Percentiles rank a stretch among this genome's conserved stretches.
phyloP scores from a whole-genome alignment of 306 rosid species.

The Abrus precatorius region DNA sequence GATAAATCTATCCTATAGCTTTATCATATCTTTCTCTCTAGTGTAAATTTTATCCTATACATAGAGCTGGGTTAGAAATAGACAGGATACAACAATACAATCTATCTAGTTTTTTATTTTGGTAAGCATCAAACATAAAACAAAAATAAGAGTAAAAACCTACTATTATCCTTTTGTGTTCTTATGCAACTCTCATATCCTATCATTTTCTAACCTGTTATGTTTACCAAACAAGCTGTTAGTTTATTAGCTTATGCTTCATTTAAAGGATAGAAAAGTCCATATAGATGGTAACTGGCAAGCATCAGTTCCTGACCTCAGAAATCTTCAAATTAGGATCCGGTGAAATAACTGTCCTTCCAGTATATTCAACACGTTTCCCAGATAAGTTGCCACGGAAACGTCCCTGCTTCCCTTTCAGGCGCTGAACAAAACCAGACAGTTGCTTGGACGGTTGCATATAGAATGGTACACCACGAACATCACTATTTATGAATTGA shows the following conservation, averaged over 20 bases:
- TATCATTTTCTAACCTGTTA: too few species aligned
- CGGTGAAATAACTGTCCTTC: slow-evolving; percentile 97
- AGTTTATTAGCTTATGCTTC: slow-evolving; percentile 28
- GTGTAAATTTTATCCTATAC: too few species aligned
- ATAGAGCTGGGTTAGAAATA: too few species aligned
- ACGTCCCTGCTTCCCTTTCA: slow-evolving; percentile 95
- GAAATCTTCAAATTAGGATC: slow-evolving; percentile 95
- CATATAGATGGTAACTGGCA: slow-evolving; percentile 9
- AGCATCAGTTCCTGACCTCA: slow-evolving; percentile 65
- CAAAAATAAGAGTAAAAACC: too few species aligned
- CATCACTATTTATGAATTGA: slow-evolving; percentile 85
- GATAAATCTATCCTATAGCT: too few species aligned
- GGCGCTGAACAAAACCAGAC: slow-evolving; percentile 89
- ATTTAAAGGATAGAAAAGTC: slow-evolving; percentile 36
- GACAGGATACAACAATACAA: too few species aligned
- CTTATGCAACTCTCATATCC: too few species aligned
- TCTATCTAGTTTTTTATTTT: too few species aligned
- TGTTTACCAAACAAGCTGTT: background rate
- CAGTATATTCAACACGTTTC: slow-evolving; percentile 94
- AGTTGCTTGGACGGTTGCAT: slow-evolving; percentile 64
- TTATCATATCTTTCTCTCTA: too few species aligned
- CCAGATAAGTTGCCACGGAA: slow-evolving; percentile 94
- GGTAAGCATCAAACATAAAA: too few species aligned
- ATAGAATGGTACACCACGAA: slow-evolving; percentile 63
- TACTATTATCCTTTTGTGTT: too few species aligned